Base-by-base conservation (phyloP, 164 flowering plant genomes). In the Pachysandra terminalis region DNA sequence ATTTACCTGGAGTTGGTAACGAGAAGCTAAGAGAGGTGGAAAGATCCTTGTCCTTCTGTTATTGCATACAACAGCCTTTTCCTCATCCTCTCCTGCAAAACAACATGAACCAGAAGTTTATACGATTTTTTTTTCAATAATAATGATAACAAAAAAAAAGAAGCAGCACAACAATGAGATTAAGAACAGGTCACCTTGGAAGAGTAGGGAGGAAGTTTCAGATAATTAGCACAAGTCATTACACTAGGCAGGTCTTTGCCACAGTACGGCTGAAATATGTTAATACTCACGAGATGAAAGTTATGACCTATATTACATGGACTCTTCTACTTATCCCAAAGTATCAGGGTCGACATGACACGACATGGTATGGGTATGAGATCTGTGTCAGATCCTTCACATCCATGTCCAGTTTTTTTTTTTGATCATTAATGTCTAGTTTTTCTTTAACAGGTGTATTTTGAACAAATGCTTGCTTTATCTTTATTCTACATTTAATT, bases 211-310 rank as follows among this genome's bases (percentile, higher is more conserved):
- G 98, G 99, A 73, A 96, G 82, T 84, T 96, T 96, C 76, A 96
- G 80, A 79, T 93, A 96, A 72, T 93, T 93, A 35, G 96, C 95
- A 68, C 99, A 96, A 6, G 99, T 96, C 99, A 93, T 96, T 69
- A 91, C 99, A 35, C 99, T 96, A 1, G 96, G 99, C 63, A 96
- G 78, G 65, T 92, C 99, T 27, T 71, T 73, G 68, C 78, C 73
- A 59, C 81, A 84, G 62, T 83, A 87, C 97, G 90, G 91, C 61
- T 27, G 17, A 61, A 64, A 74, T 65, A 9, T 32, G 69, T 0
- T 2, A 40, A 21, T n/a, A 28, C 24, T n/a, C n/a, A n/a, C n/a
- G n/a, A n/a, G n/a, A 27, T 45, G 17, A 32, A 6, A 48, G 25
- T 8, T 23, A 58, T 13, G 9, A 23, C 19, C 37, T 45, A 25